Evolutionary conservation across 805 yeast species (phyloP), one percentile per base, ranked within the genome.

Genomic region (Zygotorulaspora danielsina): DNA sequence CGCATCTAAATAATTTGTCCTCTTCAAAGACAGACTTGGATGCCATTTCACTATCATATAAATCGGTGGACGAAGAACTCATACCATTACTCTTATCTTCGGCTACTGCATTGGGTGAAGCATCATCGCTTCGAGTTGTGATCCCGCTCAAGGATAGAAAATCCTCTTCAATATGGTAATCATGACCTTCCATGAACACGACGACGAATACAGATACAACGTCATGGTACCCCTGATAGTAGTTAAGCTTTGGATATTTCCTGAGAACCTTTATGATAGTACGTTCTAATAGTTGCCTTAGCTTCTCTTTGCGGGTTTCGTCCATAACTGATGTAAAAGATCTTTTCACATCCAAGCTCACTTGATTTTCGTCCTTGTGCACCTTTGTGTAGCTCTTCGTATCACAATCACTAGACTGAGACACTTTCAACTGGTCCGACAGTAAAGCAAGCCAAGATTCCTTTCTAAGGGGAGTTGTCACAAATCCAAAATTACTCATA

Each of bases 161-260:
- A 18, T 44, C 46, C 10, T 45, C 50, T 11, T 19, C n/a, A 6
- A 22, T 26, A 15, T 21, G 36, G 19, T 36, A 44, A 9, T 38
- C 45, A n/a, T 21, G 29, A 8, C 46, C 45, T 29, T 43, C 45
- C 7, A 41, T 59, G 41, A 78, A 76, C 1, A 81, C 75, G 12
- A 81, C 55, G 4, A 84, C 63, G 5, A 84, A 66, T 4, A 84
- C 71, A 25, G 84, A 71, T 1, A 86, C 88, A 15, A 93, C 68
- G 53, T 93, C 97, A 61, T 90, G 97, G 59, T 74, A 86, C 0
- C 98, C 98, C 63, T 90, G 98, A 59, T 88, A 90, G 61, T 90
- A 90, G 42, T 76, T 69, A 29, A 89, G 65, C 3, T 61, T 53
- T 0, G 89, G 89, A 48, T 80, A 66, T 11, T 68, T 70, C 27